Evolutionary conservation across 805 yeast genomes (phyloP), one percentile per base, ranked within the genome.

Genomic region (Sugiyamaella chiloensis): DNA sequence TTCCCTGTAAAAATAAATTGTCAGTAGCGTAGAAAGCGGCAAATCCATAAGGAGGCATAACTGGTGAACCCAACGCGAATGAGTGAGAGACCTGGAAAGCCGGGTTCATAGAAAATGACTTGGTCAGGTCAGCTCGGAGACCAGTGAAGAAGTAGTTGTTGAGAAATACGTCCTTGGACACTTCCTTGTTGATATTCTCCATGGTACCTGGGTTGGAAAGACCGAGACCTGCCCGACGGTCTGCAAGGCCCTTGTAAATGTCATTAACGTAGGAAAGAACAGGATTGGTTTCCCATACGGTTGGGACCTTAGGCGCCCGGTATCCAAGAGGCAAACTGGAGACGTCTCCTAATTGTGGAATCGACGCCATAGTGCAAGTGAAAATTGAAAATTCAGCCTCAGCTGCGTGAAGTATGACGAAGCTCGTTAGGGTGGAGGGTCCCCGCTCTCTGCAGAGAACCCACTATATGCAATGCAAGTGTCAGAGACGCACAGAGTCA

Each of bases 1-100:
- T 85, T 67, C 96, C 98, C 75, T 91, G 98, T 58, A 86, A 76
- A 63, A 93, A 85, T 62, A 83, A 74, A 59, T 80, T 78, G 63
- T 91, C 96, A 53, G 84, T 81, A 53, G 95, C 97, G 68, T 81
- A 89, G 60, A 91, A 75, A 40, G 96, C 91, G 50, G 88, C 80
- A 66, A 91, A 87, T 24, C 96, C 90, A 67, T 93, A 93, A 56
- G 93, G 84, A 44, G 96, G 96, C 68, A 87, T 75, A 40, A 80
- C 79, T 56, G 83, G 81, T 48, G 95, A 85, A 42, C 98, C 98
- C 57, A 87, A 74, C 32, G 95, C 77, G 64, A 93, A 85, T 52
- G 96, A 84, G 67, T 93, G 99, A 54, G 96, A 85, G 50, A 95
- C 86, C 76, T 93, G 98, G 84, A 93, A 93, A 50, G 87, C 90